Conservation (phyloP, 257 asterid species). For the Solanum virginianum region DNA sequence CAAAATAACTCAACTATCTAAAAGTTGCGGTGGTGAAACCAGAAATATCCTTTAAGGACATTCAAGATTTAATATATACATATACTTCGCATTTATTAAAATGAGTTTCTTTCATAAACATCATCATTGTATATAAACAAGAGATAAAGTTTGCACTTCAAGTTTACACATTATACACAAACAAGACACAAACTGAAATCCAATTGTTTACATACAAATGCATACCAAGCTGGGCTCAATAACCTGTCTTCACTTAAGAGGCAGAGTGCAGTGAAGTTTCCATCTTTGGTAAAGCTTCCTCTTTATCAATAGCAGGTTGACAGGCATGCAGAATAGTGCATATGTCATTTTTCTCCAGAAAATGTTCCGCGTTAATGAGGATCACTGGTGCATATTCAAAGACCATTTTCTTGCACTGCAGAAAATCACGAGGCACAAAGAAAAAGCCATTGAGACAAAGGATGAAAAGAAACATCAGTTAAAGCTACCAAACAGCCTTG, state of each 20-base stretch:
- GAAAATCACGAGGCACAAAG: not conserved
- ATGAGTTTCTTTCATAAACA: not conserved
- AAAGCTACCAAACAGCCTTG: not conserved
- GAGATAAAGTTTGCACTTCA: not conserved
- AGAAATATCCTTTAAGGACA: too few species aligned
- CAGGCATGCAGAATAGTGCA: constrained; percentile 67
- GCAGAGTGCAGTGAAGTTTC: constrained; percentile 37
- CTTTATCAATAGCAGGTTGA: constrained; percentile 5
- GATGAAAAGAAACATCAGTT: not conserved
- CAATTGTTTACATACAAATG: not conserved
- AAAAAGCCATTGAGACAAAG: not conserved
- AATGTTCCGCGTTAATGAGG: constrained; percentile 71
- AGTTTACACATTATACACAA: not conserved
- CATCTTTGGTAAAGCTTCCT: constrained; percentile 2
- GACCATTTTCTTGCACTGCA: constrained; percentile 86
- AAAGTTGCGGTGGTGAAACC: too few species aligned
- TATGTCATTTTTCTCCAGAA: constrained; percentile 58
- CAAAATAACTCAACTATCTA: too few species aligned
- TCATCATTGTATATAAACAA: not conserved
- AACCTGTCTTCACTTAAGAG: constrained; percentile 15
- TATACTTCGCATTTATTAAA: not conserved
- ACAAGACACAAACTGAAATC: not conserved
- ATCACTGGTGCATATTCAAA: constrained; percentile 75
- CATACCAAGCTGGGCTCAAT: not conserved
- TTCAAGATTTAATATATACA: too few species aligned